Evolutionary conservation across 257 asterid species (phyloP), one percentile per base, ranked within the genome.

Genomic region (Solanum medicagineum): DNA sequence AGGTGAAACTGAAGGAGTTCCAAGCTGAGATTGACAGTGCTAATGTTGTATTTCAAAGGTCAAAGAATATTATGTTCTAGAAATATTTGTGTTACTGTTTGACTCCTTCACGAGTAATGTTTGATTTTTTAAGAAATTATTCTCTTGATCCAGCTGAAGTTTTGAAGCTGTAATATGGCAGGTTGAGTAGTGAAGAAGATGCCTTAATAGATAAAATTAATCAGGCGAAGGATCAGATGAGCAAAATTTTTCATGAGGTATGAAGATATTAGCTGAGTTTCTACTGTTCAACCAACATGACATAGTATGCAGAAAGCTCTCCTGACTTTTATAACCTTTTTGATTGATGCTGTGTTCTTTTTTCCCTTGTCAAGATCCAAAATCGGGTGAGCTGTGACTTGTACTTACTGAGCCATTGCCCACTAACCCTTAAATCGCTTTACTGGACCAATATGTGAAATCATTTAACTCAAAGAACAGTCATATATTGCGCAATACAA

Each of bases 161-260:
- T 79, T 54, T 79, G 66, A 79, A 79, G 65, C 66, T 66, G 57
- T 79, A 74, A 81, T 86, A 55, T 87, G 71, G 81, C 90, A 96
- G 99, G 81, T 87, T 91, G 90, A 92, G 89, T 88, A 91, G 87
- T 68, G 98, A 94, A 84, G 95, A 93, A 88, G 95, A 90, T 82
- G 91, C 88, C 55, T 66, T 93, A 68, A 9, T 57, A 9, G 91
- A 89, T 29, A 88, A 81, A 85, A 81, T 85, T 74, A 81, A 82
- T 62, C 20, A 75, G 84, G 66, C 85, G 22, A 90, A 89, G 86
- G 89, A 87, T 81, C 97, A 95, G 83, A 86, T 95, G 8, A 70
- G 47, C 86, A 84, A 65, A 13, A 86, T 92, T 87, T 49, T 80
- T 75, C 75, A 84, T 83, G 90, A 94, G 98, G 99, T 95, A 86